Conservation (phyloP, 306 rosid genomes). For the Gleditsia sinensis region DNA sequence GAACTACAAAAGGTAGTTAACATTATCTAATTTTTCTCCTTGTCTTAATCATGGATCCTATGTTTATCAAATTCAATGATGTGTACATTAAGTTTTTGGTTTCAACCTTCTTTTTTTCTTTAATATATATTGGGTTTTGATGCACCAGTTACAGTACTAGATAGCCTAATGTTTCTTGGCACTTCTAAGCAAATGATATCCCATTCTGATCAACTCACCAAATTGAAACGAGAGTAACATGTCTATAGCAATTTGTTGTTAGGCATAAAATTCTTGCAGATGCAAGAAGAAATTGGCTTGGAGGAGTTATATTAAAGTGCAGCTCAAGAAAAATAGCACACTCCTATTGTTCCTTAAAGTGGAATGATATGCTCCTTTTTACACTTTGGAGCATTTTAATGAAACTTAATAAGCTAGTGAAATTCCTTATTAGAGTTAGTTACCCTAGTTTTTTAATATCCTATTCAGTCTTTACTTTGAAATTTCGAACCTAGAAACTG, state of each 20-base stretch:
- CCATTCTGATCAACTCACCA: constrained; percentile 6
- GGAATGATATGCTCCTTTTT: background rate
- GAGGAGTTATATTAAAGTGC: background rate
- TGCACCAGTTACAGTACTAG: constrained; percentile 6
- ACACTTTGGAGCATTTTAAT: background rate
- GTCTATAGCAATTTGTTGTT: background rate
- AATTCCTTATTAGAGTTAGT: background rate
- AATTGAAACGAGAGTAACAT: background rate
- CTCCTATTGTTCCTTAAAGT: background rate
- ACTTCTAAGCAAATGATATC: constrained; percentile 9
- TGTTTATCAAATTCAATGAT: constrained; percentile 17
- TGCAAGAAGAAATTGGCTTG: background rate
- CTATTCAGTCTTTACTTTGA: background rate
- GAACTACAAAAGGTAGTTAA: constrained; percentile 70
- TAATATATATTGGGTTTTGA: constrained; percentile 6
- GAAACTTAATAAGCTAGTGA: background rate
- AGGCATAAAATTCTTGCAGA: background rate
- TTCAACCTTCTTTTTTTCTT: background rate
- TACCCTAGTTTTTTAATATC: background rate
- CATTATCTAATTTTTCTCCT: constrained; percentile 19
- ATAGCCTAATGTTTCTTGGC: constrained; percentile 9
- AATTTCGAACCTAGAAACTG: background rate
- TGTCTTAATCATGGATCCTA: constrained; percentile 20
- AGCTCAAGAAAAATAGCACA: background rate
- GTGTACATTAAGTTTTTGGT: background rate